Conservation (phyloP, 2,329 filamentous ascomycete genomes). For the Aspergillus novofumigatus region DNA sequence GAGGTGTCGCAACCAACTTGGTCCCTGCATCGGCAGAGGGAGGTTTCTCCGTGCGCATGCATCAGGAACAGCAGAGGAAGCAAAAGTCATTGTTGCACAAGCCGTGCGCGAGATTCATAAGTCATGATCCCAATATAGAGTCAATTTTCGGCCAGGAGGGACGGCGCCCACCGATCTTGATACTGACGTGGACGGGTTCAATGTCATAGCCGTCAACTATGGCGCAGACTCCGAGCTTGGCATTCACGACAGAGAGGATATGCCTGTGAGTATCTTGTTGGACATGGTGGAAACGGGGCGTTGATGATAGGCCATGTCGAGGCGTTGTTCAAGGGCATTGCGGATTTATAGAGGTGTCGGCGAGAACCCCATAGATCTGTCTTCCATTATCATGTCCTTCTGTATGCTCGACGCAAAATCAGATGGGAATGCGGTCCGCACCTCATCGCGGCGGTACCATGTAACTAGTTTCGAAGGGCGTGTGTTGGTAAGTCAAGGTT, state of each 20-base stretch:
- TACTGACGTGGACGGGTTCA: slow-evolving; percentile 80
- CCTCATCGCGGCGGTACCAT: no score
- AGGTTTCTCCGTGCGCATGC: slow-evolving; percentile 66
- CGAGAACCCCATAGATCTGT: neutral
- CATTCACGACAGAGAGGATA: slow-evolving; percentile 54
- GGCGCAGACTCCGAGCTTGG: no score
- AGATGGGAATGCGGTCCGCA: no score
- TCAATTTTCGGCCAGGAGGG: slow-evolving; percentile 57
- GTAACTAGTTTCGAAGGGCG: neutral
- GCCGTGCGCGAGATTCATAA: slow-evolving; percentile 53
- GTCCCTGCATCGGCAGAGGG: slow-evolving; percentile 78
- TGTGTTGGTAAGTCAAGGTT: neutral
- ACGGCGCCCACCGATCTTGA: slow-evolving; percentile 77
- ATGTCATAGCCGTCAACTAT: slow-evolving; percentile 80
- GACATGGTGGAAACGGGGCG: slow-evolving; percentile 79
- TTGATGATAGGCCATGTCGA: slow-evolving; percentile 72
- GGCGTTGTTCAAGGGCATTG: slow-evolving; percentile 75
- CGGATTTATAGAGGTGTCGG: no score
- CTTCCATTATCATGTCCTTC: neutral
- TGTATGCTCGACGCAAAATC: neutral
- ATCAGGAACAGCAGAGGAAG: slow-evolving; percentile 60
- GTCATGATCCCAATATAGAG: slow-evolving; percentile 47
- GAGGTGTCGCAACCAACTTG: slow-evolving; percentile 83
- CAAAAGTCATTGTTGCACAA: slow-evolving; percentile 52
- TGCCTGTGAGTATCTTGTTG: slow-evolving; percentile 65